Evolutionary conservation across 2,329 filamentous ascomycete genomes (phyloP), one percentile per base, ranked within the genome.

Genomic region (Botrytis elliptica): DNA sequence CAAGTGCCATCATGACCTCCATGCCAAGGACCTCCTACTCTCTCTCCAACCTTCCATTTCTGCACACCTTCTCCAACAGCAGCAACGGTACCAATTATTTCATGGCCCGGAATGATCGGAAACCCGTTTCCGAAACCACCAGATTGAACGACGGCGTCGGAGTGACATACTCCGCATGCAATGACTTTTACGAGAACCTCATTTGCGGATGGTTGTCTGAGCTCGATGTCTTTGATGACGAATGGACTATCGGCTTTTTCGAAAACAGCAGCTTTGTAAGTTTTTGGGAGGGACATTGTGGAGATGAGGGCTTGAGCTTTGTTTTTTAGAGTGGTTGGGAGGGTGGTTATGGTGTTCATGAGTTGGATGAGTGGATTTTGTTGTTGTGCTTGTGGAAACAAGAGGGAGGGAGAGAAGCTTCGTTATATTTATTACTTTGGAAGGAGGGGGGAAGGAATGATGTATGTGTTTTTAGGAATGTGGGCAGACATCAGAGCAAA

Each of bases 91-190:
- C 92, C 92, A 72, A 94, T 87, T 49, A 91, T 84, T 81, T 94
- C 92, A 82, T 95, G 92, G 36, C 92, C 92, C 0, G 91, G 89
- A 3, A 90, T 82, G 9, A 88, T 85, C 1, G 91, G 91, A 77
- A 88, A 90, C 33, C 85, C 78, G 62, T 88, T 85, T 18, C 88
- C 88, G 62, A 91, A 83, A 7, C 82, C 78, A 38, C 89, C 88
- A 4, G 79, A 65, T 68, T 85, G 83, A 1, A 87, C 81, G 8
- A 63, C 67, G 7, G 65, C 75, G 77, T 94, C 92, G 0, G 86
- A 88, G 80, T 90, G 90, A 81, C 92, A 94, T 67, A 95, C 87
- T 62, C 92, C 92, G 77, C 90, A 93, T 9, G 92, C 92, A 14
- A 90, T 84, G 4, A 93, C 87, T 81, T 93, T 93, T 81, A 93